Evolutionary conservation across 2,329 filamentous ascomycete species (phyloP).

Genomic region (Parastagonospora avenae): DNA sequence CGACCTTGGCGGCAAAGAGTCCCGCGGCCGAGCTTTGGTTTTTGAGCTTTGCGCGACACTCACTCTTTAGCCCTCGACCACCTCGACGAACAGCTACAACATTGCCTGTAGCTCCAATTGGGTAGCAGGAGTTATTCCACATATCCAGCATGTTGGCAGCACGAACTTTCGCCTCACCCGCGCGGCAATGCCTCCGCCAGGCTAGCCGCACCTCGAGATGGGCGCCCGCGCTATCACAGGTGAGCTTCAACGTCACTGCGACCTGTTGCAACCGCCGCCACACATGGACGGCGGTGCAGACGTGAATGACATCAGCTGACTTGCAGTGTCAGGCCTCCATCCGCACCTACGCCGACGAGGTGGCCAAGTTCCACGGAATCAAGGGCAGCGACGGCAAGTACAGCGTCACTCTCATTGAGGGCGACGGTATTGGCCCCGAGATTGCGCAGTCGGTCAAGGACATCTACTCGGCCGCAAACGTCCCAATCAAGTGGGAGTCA

Average conservation of each 20-base stretch:
- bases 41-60: conserved; percentile 36
- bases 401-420: conserved; percentile 96
- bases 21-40: conserved; percentile 30
- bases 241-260: conserved; percentile 47
- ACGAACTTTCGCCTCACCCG: conserved; percentile 76
- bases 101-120: conserved; percentile 42
- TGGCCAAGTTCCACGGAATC: conserved; percentile 91
- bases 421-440: conserved; percentile 97
- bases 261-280: conserved; percentile 10
- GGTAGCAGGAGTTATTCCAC: conserved; percentile 22
- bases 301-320: conserved; percentile 7
- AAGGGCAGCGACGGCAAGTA: conserved; percentile 93
- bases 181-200: conserved; percentile 78
- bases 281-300: not conserved
- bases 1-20: conserved; percentile 10
- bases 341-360: conserved; percentile 64
- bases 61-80: conserved; percentile 22
- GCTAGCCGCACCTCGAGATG: conserved; percentile 56
- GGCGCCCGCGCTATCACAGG: conserved; percentile 61
- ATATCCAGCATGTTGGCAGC: conserved; percentile 77
- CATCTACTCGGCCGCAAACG: conserved; percentile 94
- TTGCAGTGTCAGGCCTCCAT: conserved; percentile 28
- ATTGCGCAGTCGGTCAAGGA: conserved; percentile 98
- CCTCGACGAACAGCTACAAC: conserved; percentile 35
- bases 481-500: conserved; percentile 95